phyloP scores from a whole-genome alignment of 1,284 basidiomycete species.

The Laetiporus sulphureus region DNA sequence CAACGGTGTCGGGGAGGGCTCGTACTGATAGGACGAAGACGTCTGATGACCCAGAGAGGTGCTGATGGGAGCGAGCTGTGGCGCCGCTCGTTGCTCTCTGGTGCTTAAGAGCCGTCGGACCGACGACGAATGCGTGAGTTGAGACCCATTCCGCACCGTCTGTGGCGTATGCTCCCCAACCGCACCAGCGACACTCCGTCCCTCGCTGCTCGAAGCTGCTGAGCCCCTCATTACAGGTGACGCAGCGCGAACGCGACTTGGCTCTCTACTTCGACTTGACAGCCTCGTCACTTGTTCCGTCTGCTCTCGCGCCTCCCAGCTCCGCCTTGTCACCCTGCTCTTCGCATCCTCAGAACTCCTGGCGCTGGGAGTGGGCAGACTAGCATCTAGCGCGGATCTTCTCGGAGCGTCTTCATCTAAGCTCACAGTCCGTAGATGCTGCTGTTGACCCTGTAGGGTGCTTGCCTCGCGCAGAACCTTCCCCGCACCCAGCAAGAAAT shows the following conservation, averaged over 20 bases:
- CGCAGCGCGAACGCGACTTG: slow-evolving; percentile 23
- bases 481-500: slow-evolving; percentile 65
- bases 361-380: slow-evolving; percentile 32
- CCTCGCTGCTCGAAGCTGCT: slow-evolving; percentile 22
- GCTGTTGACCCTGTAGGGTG: slow-evolving; percentile 26
- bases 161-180: slow-evolving; percentile 19
- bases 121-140: slow-evolving; percentile 20
- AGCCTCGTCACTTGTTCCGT: slow-evolving; percentile 17
- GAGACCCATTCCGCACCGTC: slow-evolving; percentile 14
- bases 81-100: slow-evolving; percentile 39
- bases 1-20: slow-evolving; percentile 61
- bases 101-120: slow-evolving; percentile 47
- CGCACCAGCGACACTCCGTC: slow-evolving; percentile 16
- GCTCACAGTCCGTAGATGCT: slow-evolving; percentile 42
- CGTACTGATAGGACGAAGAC: slow-evolving; percentile 37
- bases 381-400: slow-evolving; percentile 20
- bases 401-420: slow-evolving; percentile 37
- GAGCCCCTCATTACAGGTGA: slow-evolving; percentile 17
- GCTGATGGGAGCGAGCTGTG: slow-evolving; percentile 16
- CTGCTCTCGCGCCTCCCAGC: slow-evolving; percentile 42
- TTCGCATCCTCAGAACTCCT: too few species aligned
- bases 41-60: slow-evolving; percentile 32
- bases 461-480: slow-evolving; percentile 55
- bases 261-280: slow-evolving; percentile 19
- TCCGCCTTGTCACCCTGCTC: slow-evolving; percentile 47